These are phyloP conservation scores for Puya raimondii DNA, from an alignment of 176 grass and related monocot species.

Conservation along the genomic window DNA sequence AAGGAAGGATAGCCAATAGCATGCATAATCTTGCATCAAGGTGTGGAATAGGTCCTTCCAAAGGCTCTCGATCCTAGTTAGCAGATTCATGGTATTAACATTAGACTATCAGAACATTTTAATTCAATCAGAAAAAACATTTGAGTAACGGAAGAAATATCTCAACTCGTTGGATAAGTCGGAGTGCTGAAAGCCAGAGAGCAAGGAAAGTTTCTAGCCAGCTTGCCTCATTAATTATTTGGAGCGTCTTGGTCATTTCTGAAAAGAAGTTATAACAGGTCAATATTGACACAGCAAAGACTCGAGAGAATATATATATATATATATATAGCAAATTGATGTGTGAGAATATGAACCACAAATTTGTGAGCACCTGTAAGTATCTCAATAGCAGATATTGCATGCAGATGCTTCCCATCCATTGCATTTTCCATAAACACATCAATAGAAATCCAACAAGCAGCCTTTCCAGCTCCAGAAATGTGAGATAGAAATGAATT, in stretches of 20 bases:
- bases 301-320: too few species aligned
- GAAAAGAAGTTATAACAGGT: constrained; percentile 5
- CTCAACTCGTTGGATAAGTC: constrained; percentile 82
- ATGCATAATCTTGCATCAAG: constrained; percentile 83
- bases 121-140: constrained; percentile 12
- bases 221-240: constrained; percentile 77
- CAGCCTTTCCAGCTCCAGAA: constrained; percentile 49
- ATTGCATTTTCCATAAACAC: constrained; percentile 70
- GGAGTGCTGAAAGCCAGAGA: constrained; percentile 90
- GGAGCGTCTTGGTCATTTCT: constrained; percentile 76
- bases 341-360: background rate
- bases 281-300: background rate
- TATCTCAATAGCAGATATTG: constrained; percentile 45
- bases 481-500: constrained; percentile 34
- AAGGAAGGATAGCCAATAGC: constrained; percentile 73
- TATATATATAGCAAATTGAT: too few species aligned
- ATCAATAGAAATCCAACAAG: constrained; percentile 70
- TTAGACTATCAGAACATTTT: constrained; percentile 10
- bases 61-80: constrained; percentile 67
- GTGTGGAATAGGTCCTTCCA: constrained; percentile 81
- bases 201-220: constrained; percentile 99
- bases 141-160: constrained; percentile 14
- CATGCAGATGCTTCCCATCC: constrained; percentile 53
- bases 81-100: constrained; percentile 26
- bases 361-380: constrained; percentile 37